Percentiles rank a stretch among this genome's conserved stretches.
Conservation (phyloP, 192 early-diverging fungal genomes). For the Umbelopsis sp. region DNA sequence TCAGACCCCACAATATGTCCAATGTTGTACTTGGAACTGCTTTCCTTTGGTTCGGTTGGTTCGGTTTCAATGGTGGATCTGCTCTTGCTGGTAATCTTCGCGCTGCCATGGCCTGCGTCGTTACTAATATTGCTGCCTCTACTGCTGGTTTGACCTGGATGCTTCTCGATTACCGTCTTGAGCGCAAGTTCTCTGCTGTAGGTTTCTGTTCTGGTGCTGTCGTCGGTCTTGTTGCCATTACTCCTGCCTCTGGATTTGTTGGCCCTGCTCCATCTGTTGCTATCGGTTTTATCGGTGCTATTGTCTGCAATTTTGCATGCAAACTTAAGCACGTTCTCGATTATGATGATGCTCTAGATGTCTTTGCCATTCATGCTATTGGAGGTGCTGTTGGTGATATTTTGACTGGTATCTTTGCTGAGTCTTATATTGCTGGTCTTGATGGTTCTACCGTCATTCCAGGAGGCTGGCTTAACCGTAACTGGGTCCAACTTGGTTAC, state of each 20-base stretch:
- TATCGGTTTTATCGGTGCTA: conserved; percentile 74
- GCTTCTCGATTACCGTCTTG: conserved; percentile 74
- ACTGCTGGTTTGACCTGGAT: conserved; percentile 86
- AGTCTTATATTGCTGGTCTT: conserved; percentile 68
- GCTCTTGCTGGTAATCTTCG: conserved; percentile 79
- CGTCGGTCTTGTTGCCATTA: conserved; percentile 90
- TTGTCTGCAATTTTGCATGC: conserved; percentile 80
- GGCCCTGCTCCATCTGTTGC: conserved; percentile 79
- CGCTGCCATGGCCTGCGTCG: conserved; percentile 82
- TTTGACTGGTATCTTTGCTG: conserved; percentile 92
- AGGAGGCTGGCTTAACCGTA: conserved; percentile 74
- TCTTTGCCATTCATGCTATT: conserved; percentile 88
- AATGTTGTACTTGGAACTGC: conserved; percentile 90
- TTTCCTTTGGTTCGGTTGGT: conserved; percentile 96
- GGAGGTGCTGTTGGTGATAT: conserved; percentile 84
- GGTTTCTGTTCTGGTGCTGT: conserved; percentile 96
- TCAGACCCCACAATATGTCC: conserved; percentile 88
- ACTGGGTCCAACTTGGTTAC: conserved; percentile 81
- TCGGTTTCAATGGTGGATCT: conserved; percentile 90
- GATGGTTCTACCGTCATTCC: conserved; percentile 64
- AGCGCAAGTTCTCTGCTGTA: conserved; percentile 83
- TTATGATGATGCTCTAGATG: conserved; percentile 93
- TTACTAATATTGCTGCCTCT: conserved; percentile 86
- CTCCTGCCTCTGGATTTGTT: conserved; percentile 90
- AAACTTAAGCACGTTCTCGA: conserved; percentile 82